These are phyloP conservation scores for Hibiscus mutabilis DNA, from an alignment of 345 rosid species.

Conservation along the genomic window DNA sequence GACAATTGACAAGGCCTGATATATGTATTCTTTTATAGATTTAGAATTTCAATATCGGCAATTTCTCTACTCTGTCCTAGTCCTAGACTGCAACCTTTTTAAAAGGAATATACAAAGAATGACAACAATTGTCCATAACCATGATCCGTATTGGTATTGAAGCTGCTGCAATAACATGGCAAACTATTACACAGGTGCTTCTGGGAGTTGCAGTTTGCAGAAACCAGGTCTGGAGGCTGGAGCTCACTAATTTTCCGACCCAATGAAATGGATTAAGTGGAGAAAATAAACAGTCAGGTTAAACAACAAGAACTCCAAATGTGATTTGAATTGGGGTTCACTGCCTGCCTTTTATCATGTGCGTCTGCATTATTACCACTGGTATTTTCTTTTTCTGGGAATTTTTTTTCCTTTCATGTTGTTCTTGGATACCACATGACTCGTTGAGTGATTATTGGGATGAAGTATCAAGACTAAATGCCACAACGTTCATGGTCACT, in stretches of 20 bases:
- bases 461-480: neutral
- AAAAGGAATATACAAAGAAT: too few relatives aligned
- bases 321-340: neutral
- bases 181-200: neutral
- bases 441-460: neutral
- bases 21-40: too few relatives aligned
- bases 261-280: neutral
- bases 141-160: neutral
- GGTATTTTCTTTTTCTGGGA: neutral
- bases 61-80: too few relatives aligned
- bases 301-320: neutral
- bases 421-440: slow-evolving; percentile 1
- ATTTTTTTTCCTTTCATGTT: neutral
- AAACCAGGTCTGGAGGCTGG: neutral
- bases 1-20: too few relatives aligned
- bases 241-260: too few relatives aligned
- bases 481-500: too few relatives aligned
- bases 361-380: neutral
- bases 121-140: neutral
- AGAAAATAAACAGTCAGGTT: neutral
- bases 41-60: too few relatives aligned
- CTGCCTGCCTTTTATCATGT: neutral
- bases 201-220: neutral
- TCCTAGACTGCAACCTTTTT: too few relatives aligned
- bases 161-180: neutral